Evolutionary conservation across 805 yeast species (phyloP).

Genomic region (Metschnikowia lunata): DNA sequence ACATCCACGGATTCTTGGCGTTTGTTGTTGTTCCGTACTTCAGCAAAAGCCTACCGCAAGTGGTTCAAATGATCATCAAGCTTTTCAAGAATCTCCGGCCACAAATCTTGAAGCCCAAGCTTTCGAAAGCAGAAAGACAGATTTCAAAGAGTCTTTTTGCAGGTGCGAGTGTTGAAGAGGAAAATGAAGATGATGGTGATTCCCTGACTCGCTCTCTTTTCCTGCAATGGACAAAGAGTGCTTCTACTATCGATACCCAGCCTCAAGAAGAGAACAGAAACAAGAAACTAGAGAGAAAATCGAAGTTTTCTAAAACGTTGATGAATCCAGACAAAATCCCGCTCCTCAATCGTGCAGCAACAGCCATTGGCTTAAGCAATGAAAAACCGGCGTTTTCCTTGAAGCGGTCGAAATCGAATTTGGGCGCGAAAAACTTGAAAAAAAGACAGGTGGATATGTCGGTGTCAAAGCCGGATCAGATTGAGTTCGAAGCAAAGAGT

Average conservation of each 20-base stretch:
- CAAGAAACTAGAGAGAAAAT: slow-evolving; percentile 1
- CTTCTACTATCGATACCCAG: slow-evolving; percentile 1
- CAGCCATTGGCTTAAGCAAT: slow-evolving; percentile 20
- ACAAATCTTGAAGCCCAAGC: slow-evolving; percentile 16
- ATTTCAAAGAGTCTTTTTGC: background rate
- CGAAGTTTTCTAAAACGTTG: slow-evolving; percentile 17
- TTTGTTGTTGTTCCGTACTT: slow-evolving; percentile 53
- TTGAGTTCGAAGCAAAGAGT: slow-evolving; percentile 2
- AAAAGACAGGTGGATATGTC: slow-evolving; percentile 41
- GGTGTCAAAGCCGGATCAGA: slow-evolving; percentile 4
- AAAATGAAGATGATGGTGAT: background rate
- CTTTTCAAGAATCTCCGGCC: slow-evolving; percentile 45
- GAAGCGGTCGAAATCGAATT: slow-evolving; percentile 37
- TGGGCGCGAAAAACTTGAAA: slow-evolving; percentile 35
- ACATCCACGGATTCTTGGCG: slow-evolving; percentile 45
- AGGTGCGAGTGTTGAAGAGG: background rate
- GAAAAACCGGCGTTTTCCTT: slow-evolving; percentile 32
- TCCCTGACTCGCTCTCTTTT: background rate
- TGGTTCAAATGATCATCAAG: slow-evolving; percentile 42
- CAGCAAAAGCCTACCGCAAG: slow-evolving; percentile 43
- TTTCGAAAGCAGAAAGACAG: slow-evolving; percentile 20
- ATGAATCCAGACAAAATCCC: slow-evolving; percentile 10
- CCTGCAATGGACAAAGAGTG: slow-evolving; percentile 4
- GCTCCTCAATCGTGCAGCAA: slow-evolving; percentile 17
- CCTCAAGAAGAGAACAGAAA: background rate